A percentile compares a stretch with the other conserved stretches of the same genome.
Conservation (phyloP, 2,329 filamentous ascomycete species). For the Lachnellula hyalina region DNA sequence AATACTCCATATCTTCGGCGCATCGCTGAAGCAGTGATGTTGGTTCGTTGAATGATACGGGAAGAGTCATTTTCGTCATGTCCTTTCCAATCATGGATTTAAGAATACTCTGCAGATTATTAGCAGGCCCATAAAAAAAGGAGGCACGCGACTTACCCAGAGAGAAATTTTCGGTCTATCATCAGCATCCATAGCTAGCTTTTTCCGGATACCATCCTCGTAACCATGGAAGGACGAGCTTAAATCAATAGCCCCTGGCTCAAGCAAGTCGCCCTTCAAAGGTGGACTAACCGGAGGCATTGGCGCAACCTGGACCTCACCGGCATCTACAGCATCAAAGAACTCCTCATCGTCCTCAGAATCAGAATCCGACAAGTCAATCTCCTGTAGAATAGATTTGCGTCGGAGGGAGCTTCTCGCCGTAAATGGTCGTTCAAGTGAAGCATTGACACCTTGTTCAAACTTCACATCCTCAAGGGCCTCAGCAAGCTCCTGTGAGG, state of each 20-base stretch:
- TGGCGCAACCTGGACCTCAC: conserved; percentile 76
- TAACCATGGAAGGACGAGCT: conserved; percentile 80
- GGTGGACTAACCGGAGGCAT: conserved; percentile 41
- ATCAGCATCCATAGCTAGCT: conserved; percentile 84
- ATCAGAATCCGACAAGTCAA: conserved; percentile 67
- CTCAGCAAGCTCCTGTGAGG: conserved; percentile 29
- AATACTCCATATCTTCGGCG: conserved; percentile 97
- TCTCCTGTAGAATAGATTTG: conserved; percentile 62
- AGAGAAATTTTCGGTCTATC: conserved; percentile 90
- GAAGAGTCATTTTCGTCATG: conserved; percentile 99
- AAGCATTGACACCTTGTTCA: conserved; percentile 30
- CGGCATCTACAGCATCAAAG: conserved; percentile 93
- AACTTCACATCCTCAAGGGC: conserved; percentile 34
- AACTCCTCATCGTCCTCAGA: conserved; percentile 87
- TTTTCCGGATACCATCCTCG: conserved; percentile 76
- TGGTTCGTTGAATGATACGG: conserved; percentile 97
- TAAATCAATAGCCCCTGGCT: conserved; percentile 55
- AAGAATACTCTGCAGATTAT: conserved; percentile 66
- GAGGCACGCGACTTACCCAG: conserved; percentile 62
- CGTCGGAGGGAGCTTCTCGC: conserved; percentile 44
- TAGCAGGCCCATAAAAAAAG: conserved; percentile 15
- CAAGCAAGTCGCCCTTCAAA: conserved; percentile 39
- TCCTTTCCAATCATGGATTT: conserved; percentile 99
- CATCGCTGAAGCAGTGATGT: conserved; percentile 93
- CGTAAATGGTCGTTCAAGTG: conserved; percentile 37